phyloP scores from a whole-genome alignment of 2,329 filamentous ascomycete genomes.

The Ceratocystis cacaofunesta region DNA sequence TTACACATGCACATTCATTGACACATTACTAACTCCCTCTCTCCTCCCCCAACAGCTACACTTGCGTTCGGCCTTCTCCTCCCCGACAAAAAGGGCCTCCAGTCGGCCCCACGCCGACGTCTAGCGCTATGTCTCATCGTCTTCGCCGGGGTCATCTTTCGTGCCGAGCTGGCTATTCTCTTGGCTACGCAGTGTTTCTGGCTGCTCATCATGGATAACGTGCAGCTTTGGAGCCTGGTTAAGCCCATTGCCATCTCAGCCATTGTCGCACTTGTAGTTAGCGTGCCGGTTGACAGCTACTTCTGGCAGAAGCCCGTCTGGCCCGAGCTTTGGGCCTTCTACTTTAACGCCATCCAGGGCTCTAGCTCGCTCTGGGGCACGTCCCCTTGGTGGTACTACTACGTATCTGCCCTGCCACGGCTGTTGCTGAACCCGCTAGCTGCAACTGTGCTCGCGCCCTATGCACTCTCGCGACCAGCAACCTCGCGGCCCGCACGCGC shows the following conservation, averaged over 20 bases:
- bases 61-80: conserved; percentile 41
- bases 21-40: not conserved
- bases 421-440: conserved; percentile 67
- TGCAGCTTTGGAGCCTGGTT: conserved; percentile 44
- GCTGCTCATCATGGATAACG: conserved; percentile 41
- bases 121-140: conserved; percentile 62
- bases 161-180: conserved; percentile 74
- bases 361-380: conserved; percentile 79
- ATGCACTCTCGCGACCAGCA: conserved; percentile 35
- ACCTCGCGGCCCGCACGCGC: conserved; percentile 30
- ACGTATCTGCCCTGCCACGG: conserved; percentile 63
- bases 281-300: conserved; percentile 71
- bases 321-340: conserved; percentile 81
- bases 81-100: conserved; percentile 22
- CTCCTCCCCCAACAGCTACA: conserved; percentile 38
- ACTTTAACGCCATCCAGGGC: conserved; percentile 77
- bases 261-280: conserved; percentile 49
- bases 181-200: conserved; percentile 53
- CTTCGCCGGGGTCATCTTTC: conserved; percentile 68
- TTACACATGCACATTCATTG: not conserved
- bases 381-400: conserved; percentile 76
- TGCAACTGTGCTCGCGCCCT: conserved; percentile 38
- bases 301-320: conserved; percentile 83
- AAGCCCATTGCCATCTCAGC: conserved; percentile 51
- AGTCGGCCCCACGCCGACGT: conserved; percentile 34